Evolutionary conservation across 352 stramenopile genomes (phyloP).

Genomic region (Paralagenidium karlingii): DNA sequence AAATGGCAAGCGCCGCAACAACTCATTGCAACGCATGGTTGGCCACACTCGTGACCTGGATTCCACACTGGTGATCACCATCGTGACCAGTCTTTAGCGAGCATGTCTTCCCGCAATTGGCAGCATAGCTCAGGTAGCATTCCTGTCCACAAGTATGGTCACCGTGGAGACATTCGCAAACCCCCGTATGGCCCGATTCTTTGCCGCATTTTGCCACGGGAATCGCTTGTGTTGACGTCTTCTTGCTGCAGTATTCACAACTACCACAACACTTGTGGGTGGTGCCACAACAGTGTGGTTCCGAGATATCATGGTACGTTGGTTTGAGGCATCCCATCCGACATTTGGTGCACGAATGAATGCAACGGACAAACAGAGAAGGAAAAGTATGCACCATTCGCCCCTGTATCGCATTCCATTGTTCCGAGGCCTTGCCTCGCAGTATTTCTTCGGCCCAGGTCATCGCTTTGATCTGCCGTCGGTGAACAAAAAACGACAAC

Average conservation of each 20-base stretch:
- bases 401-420: conserved; percentile 35
- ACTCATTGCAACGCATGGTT: conserved; percentile 22
- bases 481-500: conserved; percentile 36
- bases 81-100: conserved; percentile 25
- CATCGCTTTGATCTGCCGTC: conserved; percentile 28
- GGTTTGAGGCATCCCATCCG: conserved; percentile 53
- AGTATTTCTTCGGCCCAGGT: conserved; percentile 29
- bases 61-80: conserved; percentile 32
- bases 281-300: conserved; percentile 33
- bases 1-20: conserved; percentile 34
- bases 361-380: conserved; percentile 37
- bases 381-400: conserved; percentile 28
- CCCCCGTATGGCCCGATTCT: conserved; percentile 44
- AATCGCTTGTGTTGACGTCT: conserved; percentile 12
- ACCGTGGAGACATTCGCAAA: conserved; percentile 40
- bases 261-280: conserved; percentile 24
- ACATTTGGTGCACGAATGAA: conserved; percentile 32
- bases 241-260: conserved; percentile 36
- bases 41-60: conserved; percentile 42
- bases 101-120: conserved; percentile 42
- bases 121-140: conserved; percentile 23
- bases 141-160: conserved; percentile 47
- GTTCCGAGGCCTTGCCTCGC: conserved; percentile 21
- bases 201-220: conserved; percentile 32
- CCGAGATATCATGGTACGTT: conserved; percentile 21